Conservation (phyloP, 2,329 filamentous ascomycete genomes). For the Blastomyces parvus region DNA sequence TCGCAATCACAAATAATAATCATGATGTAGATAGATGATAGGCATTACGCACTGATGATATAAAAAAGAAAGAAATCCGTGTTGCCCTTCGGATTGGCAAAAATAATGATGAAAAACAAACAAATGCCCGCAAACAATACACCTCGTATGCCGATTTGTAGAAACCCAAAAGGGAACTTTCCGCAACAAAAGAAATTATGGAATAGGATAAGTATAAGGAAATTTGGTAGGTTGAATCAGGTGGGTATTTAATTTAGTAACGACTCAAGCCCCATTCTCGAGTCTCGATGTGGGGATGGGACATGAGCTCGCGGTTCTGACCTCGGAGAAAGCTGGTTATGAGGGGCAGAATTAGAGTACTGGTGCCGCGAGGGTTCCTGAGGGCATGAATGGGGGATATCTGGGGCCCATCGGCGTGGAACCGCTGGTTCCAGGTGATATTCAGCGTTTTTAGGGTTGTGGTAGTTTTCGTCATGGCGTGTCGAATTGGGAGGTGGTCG, state of each 20-base stretch:
- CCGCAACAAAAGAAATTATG: background rate
- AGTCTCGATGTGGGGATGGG: slow-evolving; percentile 25
- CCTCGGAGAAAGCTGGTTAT: slow-evolving; percentile 13
- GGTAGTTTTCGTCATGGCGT: slow-evolving; percentile 5
- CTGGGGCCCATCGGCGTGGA: slow-evolving; percentile 4
- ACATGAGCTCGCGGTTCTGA: slow-evolving; percentile 21
- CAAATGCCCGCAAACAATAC: background rate
- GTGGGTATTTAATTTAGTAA: slow-evolving; percentile 28
- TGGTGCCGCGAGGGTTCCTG: slow-evolving; percentile 7
- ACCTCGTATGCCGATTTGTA: background rate
- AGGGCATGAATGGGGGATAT: background rate
- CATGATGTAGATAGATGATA: background rate
- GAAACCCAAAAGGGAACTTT: background rate
- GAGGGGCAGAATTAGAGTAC: slow-evolving; percentile 11
- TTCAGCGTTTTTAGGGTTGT: slow-evolving; percentile 7
- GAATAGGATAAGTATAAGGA: background rate
- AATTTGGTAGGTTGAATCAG: background rate
- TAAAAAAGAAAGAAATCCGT: background rate
- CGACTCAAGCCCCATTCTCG: slow-evolving; percentile 32
- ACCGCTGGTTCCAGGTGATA: slow-evolving; percentile 1
- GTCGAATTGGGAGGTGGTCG: slow-evolving; percentile 13
- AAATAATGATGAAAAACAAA: background rate
- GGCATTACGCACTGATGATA: no score
- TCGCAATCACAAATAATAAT: background rate
- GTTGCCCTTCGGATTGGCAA: background rate